Percentiles rank a stretch among this genome's conserved stretches.
phyloP scores from a whole-genome alignment of 345 rosid genomes.

The Pugionium cornutum region DNA sequence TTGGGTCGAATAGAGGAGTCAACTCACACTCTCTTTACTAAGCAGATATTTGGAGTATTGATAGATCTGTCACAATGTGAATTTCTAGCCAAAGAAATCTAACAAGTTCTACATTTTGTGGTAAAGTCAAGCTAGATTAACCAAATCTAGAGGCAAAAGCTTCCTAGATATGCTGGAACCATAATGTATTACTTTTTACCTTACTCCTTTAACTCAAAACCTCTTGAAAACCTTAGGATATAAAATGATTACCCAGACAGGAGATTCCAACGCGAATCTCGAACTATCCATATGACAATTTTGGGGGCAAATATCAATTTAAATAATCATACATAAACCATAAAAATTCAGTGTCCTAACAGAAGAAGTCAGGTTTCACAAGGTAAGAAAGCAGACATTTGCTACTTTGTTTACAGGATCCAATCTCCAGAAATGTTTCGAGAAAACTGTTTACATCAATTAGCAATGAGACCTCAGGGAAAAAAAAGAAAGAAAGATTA shows the following conservation, averaged over 20 bases:
- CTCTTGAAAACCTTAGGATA: background rate
- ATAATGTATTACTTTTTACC: background rate
- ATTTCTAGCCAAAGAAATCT: background rate
- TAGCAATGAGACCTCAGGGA: too few species aligned
- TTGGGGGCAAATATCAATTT: background rate
- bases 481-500: too few species aligned
- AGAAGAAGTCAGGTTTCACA: background rate
- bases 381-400: background rate
- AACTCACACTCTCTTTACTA: too few species aligned
- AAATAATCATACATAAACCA: background rate
- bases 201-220: background rate
- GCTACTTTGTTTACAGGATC: background rate
- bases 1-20: too few species aligned
- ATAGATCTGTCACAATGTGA: background rate
- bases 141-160: background rate
- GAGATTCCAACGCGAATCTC: constrained; percentile 4
- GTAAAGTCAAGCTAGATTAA: background rate
- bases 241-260: background rate
- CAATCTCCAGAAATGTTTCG: background rate
- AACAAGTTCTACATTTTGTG: background rate
- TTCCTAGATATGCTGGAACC: background rate
- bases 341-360: background rate
- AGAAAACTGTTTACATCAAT: too few species aligned
- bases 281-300: background rate
- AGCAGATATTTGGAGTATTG: too few species aligned